These are phyloP conservation scores for Ordospora pajunii DNA, from an alignment of 371 early-diverging fungal genomes.

Conservation along the genomic window DNA sequence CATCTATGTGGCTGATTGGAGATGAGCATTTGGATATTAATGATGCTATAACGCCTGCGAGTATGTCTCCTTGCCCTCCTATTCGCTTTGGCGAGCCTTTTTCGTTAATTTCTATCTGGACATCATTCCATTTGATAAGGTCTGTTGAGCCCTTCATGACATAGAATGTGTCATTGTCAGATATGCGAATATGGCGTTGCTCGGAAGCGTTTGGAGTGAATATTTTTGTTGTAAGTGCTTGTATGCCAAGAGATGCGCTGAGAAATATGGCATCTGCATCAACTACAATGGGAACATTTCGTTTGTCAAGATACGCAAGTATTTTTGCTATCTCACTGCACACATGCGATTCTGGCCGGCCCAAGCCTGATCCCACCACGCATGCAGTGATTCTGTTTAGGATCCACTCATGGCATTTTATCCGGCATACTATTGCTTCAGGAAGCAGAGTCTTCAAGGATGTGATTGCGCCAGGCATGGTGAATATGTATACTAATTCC, in stretches of 20 bases:
- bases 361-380: conserved; percentile 54
- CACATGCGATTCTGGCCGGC: neutral
- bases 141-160: conserved; percentile 75
- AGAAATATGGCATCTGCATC: conserved; percentile 55
- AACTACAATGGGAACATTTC: conserved; percentile 37
- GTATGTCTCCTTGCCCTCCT: conserved; percentile 93
- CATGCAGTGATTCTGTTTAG: conserved; percentile 46
- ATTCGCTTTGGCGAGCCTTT: conserved; percentile 74
- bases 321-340: conserved; percentile 29
- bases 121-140: conserved; percentile 62
- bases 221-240: conserved; percentile 27
- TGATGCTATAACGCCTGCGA: conserved; percentile 70
- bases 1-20: neutral
- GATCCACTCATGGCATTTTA: conserved; percentile 40
- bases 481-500: conserved; percentile 77
- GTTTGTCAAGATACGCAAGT: conserved; percentile 16
- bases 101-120: conserved; percentile 40
- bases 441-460: conserved; percentile 66
- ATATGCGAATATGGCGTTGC: conserved; percentile 38
- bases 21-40: conserved; percentile 7
- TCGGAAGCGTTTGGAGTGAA: conserved; percentile 58
- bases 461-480: conserved; percentile 69
- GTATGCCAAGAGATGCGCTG: neutral
- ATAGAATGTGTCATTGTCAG: conserved; percentile 65
- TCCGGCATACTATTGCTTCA: conserved; percentile 41